Conservation (phyloP, 805 yeast genomes). For the Phaffomyces thermotolerans region DNA sequence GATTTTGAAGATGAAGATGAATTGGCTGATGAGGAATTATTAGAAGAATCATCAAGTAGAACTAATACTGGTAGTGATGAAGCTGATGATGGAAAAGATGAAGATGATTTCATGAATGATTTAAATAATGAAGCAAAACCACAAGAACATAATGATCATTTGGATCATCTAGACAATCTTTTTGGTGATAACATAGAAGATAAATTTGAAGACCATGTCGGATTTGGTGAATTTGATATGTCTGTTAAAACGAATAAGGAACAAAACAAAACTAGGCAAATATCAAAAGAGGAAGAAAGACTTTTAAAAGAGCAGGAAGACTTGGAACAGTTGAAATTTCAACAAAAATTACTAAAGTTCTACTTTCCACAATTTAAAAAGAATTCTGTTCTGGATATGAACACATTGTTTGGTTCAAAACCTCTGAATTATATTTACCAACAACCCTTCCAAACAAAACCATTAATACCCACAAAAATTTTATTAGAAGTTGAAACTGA, state of each 20-base stretch:
- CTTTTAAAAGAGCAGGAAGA: slow-evolving; percentile 14
- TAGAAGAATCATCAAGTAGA: slow-evolving; percentile 21
- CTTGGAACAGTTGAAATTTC: slow-evolving; percentile 19
- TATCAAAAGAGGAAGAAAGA: slow-evolving; percentile 2
- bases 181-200: slow-evolving; percentile 26
- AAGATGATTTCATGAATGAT: slow-evolving; percentile 7
- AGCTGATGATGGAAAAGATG: slow-evolving; percentile 19
- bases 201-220: slow-evolving; percentile 10
- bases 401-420: slow-evolving; percentile 55
- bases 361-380: slow-evolving; percentile 60
- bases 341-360: slow-evolving; percentile 31
- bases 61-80: slow-evolving; percentile 5
- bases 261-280: background rate
- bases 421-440: slow-evolving; percentile 50
- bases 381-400: slow-evolving; percentile 54
- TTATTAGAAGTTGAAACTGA: slow-evolving; percentile 59
- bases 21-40: slow-evolving; percentile 77
- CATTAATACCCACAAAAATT: slow-evolving; percentile 49
- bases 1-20: slow-evolving; percentile 95
- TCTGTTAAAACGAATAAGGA: background rate
- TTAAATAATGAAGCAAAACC: slow-evolving; percentile 9
- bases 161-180: slow-evolving; percentile 23
- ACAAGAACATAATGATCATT: slow-evolving; percentile 6
- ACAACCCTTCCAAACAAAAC: slow-evolving; percentile 20
- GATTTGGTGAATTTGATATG: slow-evolving; percentile 16